These are phyloP conservation scores for Sarocladiaceae sp. DNA, from an alignment of 2,329 filamentous ascomycete genomes.

Conservation along the genomic window DNA sequence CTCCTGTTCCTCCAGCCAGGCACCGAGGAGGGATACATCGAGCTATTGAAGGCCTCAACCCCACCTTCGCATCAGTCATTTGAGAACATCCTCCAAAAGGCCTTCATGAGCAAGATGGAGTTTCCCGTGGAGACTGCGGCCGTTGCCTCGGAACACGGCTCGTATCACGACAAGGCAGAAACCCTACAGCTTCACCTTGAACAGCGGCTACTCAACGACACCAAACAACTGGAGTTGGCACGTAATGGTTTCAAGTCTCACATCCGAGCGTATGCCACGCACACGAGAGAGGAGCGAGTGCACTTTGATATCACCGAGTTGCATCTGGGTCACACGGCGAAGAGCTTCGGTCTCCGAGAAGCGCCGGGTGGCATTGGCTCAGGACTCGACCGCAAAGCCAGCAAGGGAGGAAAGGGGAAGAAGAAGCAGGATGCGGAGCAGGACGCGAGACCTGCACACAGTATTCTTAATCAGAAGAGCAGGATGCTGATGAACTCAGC, in stretches of 20 bases:
- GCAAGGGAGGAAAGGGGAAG: slow-evolving; percentile 29
- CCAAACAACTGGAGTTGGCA: slow-evolving; percentile 70
- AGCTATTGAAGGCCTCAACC: slow-evolving; percentile 53
- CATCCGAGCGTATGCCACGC: slow-evolving; percentile 90
- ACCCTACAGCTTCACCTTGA: slow-evolving; percentile 54
- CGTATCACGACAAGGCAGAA: slow-evolving; percentile 47
- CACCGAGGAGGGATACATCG: slow-evolving; percentile 84
- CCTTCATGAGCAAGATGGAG: slow-evolving; percentile 54
- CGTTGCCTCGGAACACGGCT: slow-evolving; percentile 30
- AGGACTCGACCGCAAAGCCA: slow-evolving; percentile 41
- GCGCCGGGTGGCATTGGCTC: slow-evolving; percentile 75
- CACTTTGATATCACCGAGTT: slow-evolving; percentile 90
- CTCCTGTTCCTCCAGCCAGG: slow-evolving; percentile 87
- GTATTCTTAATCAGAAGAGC: slow-evolving; percentile 52
- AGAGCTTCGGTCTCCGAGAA: slow-evolving; percentile 86
- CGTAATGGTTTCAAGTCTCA: slow-evolving; percentile 86
- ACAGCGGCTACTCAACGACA: slow-evolving; percentile 52
- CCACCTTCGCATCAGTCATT: slow-evolving; percentile 45
- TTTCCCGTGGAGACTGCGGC: slow-evolving; percentile 65
- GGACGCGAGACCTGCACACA: slow-evolving; percentile 28
- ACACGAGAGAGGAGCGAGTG: slow-evolving; percentile 73
- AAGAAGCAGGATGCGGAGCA: slow-evolving; percentile 34
- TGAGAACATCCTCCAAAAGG: slow-evolving; percentile 55
- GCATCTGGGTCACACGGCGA: slow-evolving; percentile 88
- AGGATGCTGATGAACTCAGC: slow-evolving; percentile 60